Base-by-base conservation (phyloP, 495 filamentous ascomycete genomes). In the Apodospora peruviana region DNA sequence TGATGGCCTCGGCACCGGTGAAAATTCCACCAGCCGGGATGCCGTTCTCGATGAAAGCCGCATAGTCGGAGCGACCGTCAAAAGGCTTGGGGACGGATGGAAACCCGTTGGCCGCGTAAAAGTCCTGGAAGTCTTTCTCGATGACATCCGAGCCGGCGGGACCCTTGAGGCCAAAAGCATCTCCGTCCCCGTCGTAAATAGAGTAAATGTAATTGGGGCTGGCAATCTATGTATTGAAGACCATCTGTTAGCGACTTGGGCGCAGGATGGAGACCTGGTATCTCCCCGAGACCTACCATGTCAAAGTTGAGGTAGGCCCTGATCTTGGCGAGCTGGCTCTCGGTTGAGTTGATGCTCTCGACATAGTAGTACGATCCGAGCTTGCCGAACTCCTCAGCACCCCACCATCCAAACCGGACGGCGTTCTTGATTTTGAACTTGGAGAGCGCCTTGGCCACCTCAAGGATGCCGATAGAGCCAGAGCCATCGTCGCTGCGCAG, bases 291-390 rank as follows among this genome's bases (percentile, higher is more conserved):
- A 17, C 42, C n/a, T 35, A 57, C 53, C 85, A 88, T 89, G 65
- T 89, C 85, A 53, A 86, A 85, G 70, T 89, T 86, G 55, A 88
- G 81, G 57, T 87, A 86, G 3, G 85, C 74, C 1, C 75, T 62
- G 51, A 88, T 76, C 56, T 81, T 80, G 27, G 64, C 68, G 10
- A 77, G 65, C 16, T 67, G 69, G 2, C 65, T 43, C 19, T 66
- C 54, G 43, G 78, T 70, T 19, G 59, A 57, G 20, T 73, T 64
- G 37, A 59, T 40, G 5, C 51, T 50, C 23, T 54, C 52, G 52
- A 86, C 73, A 63, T 85, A 88, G 59, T 72, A 67, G 20, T 73
- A 69, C 21, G 79, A 77, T 35, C 86, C 86, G n/a, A 87, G 59
- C 19, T 85, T 72, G 45, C 82, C 83, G 42, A 71, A 74, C 61